phyloP scores from a whole-genome alignment of 148 eudicot genomes.

The Rhododendron mucronatum region DNA sequence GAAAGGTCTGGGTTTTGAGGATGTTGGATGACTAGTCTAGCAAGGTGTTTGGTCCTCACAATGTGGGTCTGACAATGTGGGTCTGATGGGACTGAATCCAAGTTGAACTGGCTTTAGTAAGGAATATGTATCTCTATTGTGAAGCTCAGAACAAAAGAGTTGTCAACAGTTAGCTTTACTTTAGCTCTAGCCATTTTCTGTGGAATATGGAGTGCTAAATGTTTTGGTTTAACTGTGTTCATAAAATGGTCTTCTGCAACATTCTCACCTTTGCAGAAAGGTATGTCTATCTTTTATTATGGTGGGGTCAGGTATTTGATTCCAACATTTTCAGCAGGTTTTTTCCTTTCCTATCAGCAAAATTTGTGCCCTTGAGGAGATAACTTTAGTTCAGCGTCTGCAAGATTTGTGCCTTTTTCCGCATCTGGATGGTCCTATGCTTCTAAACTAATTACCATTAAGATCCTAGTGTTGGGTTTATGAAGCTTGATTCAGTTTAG shows the following conservation, averaged over 20 bases:
- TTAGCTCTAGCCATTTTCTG: background rate
- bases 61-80: background rate
- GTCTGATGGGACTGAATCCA: background rate
- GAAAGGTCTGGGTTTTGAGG: background rate
- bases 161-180: background rate
- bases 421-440: background rate
- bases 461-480: too few relatives aligned
- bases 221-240: background rate
- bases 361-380: background rate
- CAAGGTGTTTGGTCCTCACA: background rate
- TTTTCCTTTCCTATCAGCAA: background rate
- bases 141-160: constrained; percentile 3
- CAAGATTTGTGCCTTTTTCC: background rate
- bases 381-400: background rate
- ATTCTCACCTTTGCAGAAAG: background rate
- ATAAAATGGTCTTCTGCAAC: background rate
- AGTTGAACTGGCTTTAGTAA: background rate
- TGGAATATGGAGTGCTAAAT: background rate
- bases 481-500: too few relatives aligned
- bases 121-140: background rate
- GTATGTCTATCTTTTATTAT: background rate
- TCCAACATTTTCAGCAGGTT: background rate
- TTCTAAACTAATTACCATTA: background rate
- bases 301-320: background rate
- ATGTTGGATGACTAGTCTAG: background rate